Evolutionary conservation across 2,329 filamentous ascomycete genomes (phyloP).

Genomic region (Penicillium hordei): DNA sequence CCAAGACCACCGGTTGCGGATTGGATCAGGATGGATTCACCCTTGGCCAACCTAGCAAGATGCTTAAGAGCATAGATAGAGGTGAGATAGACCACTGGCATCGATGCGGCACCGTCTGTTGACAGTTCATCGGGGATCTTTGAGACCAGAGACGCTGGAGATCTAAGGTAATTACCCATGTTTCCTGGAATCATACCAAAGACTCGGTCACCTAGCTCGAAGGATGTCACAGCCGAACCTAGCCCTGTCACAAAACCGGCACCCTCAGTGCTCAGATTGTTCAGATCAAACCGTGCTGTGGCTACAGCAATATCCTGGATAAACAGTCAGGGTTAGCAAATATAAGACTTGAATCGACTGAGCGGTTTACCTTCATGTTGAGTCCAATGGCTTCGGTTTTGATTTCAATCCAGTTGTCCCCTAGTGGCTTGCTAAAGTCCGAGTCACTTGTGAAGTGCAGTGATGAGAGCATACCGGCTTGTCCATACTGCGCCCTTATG

Average conservation of each 20-base stretch:
- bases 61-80: constrained; percentile 3
- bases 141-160: background rate
- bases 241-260: constrained; percentile 13
- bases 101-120: background rate
- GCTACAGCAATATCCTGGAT: too few species aligned
- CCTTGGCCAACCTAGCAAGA: background rate
- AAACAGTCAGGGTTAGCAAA: too few species aligned
- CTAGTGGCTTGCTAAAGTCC: background rate
- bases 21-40: background rate
- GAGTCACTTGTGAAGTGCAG: background rate
- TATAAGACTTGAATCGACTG: too few species aligned
- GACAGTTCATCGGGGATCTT: background rate
- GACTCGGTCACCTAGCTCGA: background rate
- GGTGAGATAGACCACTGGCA: constrained; percentile 3
- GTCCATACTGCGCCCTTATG: background rate
- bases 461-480: background rate
- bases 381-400: constrained; percentile 33
- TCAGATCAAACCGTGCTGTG: constrained; percentile 9
- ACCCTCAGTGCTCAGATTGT: background rate
- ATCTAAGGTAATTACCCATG: background rate
- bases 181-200: background rate
- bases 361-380: constrained; percentile 27
- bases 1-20: constrained; percentile 3
- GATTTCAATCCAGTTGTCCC: constrained; percentile 29
- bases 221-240: constrained; percentile 17